Base-by-base conservation (phyloP, 306 rosid genomes). In the Sphenostylis stenocarpa region DNA sequence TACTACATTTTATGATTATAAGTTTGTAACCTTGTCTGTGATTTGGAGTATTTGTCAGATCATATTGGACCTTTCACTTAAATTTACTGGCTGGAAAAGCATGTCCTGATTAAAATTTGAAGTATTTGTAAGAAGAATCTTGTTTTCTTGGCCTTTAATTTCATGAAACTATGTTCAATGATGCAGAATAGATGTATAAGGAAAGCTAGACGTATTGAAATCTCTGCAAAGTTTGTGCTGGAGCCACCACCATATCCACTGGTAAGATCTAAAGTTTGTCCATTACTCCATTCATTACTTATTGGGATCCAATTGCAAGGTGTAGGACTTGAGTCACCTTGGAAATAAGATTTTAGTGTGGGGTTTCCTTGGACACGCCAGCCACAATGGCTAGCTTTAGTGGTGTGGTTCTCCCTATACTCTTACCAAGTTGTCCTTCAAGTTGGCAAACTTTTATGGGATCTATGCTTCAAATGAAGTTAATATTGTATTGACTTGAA, bases 171-270 rank as follows among this genome's bases (percentile, higher is more conserved):
- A 33, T 65, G 76, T 68, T 76, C 36, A 64, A 72, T 76, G 15
- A 57, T 69, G 75, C 88, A 94, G 96, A 82, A 82, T 75, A 82
- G 78, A 45, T 81, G 86, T 70, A 72, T 39, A 47, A 77, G 82
- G 74, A 90, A 83, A 74, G 78, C 67, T 48, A 80, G 77, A 16
- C 26, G 39, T 17, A 12, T 70, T 29, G 56, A 68, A 82, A 86
- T 87, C 67, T 75, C 82, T 71, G 89, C 96, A 24, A 84, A 73
- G 67, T 80, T 94, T 76, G 97, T 91, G 78, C 82, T 91, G 67
- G 86, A 85, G 81, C 98, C 96, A 57, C 98, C 97, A 9, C 96
- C 98, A 15, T 94, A 90, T 85, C 88, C 93, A 5, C 79, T 91
- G 86, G 98, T 91, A 87, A 80, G 75, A 48, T 75, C 64, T 78